Evolutionary conservation across 2,329 filamentous ascomycete genomes (phyloP).

Genomic region (Lachnellula willkommii): DNA sequence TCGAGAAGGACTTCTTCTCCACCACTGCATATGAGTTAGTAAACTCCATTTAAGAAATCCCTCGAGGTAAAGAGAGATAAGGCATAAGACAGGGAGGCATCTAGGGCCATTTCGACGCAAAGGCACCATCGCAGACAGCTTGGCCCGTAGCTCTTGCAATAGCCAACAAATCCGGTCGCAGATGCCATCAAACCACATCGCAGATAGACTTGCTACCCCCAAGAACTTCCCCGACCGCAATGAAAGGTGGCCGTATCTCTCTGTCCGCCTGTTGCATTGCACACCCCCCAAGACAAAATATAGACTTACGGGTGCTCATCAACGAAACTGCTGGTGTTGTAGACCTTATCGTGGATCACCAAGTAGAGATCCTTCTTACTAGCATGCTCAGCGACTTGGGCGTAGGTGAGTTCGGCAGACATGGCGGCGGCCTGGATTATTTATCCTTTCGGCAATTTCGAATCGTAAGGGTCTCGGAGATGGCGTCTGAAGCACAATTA

Average conservation of each 20-base stretch:
- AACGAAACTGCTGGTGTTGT: conserved; percentile 81
- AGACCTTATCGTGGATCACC: conserved; percentile 95
- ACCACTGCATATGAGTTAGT: conserved; percentile 55
- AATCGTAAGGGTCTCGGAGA: background rate
- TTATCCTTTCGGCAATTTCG: background rate
- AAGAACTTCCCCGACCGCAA: background rate
- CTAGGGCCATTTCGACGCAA: conserved; percentile 1
- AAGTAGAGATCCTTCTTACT: conserved; percentile 91
- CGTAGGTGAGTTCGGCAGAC: conserved; percentile 63
- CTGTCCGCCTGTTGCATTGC: background rate
- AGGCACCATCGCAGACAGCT: background rate
- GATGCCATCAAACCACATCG: background rate
- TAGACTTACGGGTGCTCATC: conserved; percentile 85
- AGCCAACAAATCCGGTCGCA: background rate
- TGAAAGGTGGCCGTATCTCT: conserved; percentile 3
- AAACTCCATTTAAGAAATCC: background rate
- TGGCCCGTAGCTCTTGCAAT: background rate
- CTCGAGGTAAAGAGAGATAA: background rate
- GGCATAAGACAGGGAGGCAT: conserved; percentile 4
- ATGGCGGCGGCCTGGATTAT: conserved; percentile 33
- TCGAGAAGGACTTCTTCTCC: conserved; percentile 98
- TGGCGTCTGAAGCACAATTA: background rate
- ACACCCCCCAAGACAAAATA: conserved; percentile 4
- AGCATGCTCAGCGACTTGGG: conserved; percentile 79
- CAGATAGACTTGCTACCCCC: background rate